These are phyloP conservation scores for Emericellopsis terricola DNA, from an alignment of 495 filamentous ascomycete genomes.

Conservation along the genomic window DNA sequence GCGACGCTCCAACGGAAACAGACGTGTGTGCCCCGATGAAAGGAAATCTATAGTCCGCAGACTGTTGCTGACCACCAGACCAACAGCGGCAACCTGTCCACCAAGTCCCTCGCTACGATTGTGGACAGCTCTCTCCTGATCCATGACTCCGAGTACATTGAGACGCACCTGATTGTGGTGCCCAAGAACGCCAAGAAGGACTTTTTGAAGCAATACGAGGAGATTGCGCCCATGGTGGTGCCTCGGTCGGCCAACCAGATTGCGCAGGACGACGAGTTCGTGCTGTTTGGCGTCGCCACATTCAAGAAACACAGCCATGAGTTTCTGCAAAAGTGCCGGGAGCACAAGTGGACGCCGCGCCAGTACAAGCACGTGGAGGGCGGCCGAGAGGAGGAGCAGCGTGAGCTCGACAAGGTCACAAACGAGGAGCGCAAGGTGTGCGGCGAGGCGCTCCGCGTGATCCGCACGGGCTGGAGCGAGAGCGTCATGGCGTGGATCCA, in stretches of 20 bases:
- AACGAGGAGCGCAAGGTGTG: slow-evolving; percentile 74
- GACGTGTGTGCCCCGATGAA: slow-evolving; percentile 34
- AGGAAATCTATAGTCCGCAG: too few relatives aligned
- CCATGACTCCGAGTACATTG: slow-evolving; percentile 85
- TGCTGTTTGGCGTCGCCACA: slow-evolving; percentile 69
- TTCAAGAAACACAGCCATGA: slow-evolving; percentile 83
- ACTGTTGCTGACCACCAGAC: slow-evolving; percentile 3
- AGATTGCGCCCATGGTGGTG: slow-evolving; percentile 64
- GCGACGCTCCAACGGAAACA: slow-evolving; percentile 68
- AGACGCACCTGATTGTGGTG: slow-evolving; percentile 83
- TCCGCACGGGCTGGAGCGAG: slow-evolving; percentile 80
- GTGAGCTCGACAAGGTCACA: slow-evolving; percentile 61
- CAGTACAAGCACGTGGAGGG: slow-evolving; percentile 88
- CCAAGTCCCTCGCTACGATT: slow-evolving; percentile 77
- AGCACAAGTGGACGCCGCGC: slow-evolving; percentile 82
- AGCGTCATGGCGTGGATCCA: slow-evolving; percentile 90
- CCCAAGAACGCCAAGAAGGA: slow-evolving; percentile 64
- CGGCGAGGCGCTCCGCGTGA: slow-evolving; percentile 76
- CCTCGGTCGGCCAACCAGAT: slow-evolving; percentile 68
- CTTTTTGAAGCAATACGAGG: slow-evolving; percentile 78
- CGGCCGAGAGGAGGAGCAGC: slow-evolving; percentile 69
- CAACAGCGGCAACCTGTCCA: slow-evolving; percentile 75
- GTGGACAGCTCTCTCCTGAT: slow-evolving; percentile 64
- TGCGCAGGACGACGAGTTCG: slow-evolving; percentile 71
- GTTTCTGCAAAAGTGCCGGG: slow-evolving; percentile 76